Conservation (phyloP, 495 filamentous ascomycete genomes). For the Aspergillus indologenus region DNA sequence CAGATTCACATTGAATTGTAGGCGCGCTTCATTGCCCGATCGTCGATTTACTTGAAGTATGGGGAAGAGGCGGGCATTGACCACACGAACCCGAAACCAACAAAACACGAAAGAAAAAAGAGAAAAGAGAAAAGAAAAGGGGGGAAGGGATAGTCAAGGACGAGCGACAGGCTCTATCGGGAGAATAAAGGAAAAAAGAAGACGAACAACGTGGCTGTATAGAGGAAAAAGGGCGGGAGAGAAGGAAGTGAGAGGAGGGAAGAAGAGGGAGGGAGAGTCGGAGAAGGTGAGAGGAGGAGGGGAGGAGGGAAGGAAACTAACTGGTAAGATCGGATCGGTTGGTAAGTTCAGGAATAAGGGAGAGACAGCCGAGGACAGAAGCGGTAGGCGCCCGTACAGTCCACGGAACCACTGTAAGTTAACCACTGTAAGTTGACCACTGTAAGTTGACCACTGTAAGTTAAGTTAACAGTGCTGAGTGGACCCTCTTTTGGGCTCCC, state of each 20-base stretch:
- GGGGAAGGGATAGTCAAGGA: slow-evolving; percentile 20
- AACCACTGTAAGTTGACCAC: no score
- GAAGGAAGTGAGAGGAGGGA: slow-evolving; percentile 7
- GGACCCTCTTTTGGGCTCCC: no score
- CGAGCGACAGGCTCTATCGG: slow-evolving; percentile 21
- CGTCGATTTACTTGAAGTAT: slow-evolving; percentile 14
- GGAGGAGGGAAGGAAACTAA: slow-evolving; percentile 11
- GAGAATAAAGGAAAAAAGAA: slow-evolving; percentile 11
- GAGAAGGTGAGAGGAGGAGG: slow-evolving; percentile 7
- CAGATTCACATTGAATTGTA: slow-evolving; percentile 23
- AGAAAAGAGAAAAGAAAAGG: slow-evolving; percentile 24
- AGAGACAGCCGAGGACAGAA: slow-evolving; percentile 11
- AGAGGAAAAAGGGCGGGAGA: slow-evolving; percentile 16
- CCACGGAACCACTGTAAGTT: slow-evolving; percentile 7
- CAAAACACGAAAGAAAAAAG: slow-evolving; percentile 34
- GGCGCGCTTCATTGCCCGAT: slow-evolving; percentile 21
- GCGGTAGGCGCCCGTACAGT: no score
- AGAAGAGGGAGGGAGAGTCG: slow-evolving; percentile 9
- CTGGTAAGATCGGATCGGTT: no score
- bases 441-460: no score
- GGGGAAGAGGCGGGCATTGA: slow-evolving; percentile 18
- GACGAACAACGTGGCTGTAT: slow-evolving; percentile 18
- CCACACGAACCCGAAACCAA: slow-evolving; percentile 29
- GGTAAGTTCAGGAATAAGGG: background rate
- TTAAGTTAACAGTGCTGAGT: no score